Evolutionary conservation across 768 basidiomycete genomes (phyloP), one percentile per base, ranked within the genome.

Genomic region (Hydnomerulius pinastri): DNA sequence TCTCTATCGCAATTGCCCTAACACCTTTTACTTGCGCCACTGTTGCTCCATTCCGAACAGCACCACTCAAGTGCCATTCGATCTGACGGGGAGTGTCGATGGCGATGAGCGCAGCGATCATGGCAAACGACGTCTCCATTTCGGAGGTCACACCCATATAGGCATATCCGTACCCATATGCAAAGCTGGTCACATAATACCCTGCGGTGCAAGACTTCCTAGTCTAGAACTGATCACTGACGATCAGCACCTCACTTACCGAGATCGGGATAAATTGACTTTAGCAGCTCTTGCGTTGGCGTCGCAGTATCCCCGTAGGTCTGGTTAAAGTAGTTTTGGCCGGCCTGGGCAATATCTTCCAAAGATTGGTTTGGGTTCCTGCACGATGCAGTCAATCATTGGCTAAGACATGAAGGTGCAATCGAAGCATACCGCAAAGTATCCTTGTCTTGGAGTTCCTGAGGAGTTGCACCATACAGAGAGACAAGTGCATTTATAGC

Each of bases 11-110:
- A 37, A 85, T 81, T 35, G 71, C 58, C 18, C 86, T 71, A 7
- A 83, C 79, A 2, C 82, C 83, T 33, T 66, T 67, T 6, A 76
- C 74, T 56, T 86, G 76, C 13, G 78, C 79, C 15, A 70, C 49
- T 2, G 73, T 77, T 10, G 83, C 85, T 3, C 83, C 83, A 37
- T 73, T 71, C 45, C 81, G 70, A 35, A 73, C 69, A 3, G 85
- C 83, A 13, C 80, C 80, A 11, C 72, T 69, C 20, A 87, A 69
- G 58, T 87, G 86, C 85, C 86, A 87, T n/a, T 54, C 67, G 25
- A 83, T 79, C 59, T 87, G 86, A 32, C 72, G 77, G 0, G 85
- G 82, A 28, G 82, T 77, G 60, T 87, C 84, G 48, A 71, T 73
- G 4, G 81, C 77, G 58, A 87, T 79, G 39, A 86, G 74, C 0